Evolutionary conservation across 106 monocot genomes (phyloP), one percentile per base, ranked within the genome.

Genomic region (Allium sativum): DNA sequence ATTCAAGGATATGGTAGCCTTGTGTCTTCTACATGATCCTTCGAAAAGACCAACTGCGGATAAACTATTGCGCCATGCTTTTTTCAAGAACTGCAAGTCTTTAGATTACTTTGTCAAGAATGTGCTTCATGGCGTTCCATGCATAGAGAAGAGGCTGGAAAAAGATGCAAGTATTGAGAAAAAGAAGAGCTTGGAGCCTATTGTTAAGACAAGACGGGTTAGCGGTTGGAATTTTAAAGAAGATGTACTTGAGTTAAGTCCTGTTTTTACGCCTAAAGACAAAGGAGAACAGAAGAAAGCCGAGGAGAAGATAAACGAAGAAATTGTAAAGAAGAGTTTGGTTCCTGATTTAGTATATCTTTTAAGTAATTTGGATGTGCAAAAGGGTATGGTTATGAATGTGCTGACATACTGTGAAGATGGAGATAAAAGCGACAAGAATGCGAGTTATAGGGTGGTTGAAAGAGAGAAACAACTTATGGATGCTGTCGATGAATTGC

Each of bases 1-100:
- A 7, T 89, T 89, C 68, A 89, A 78, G 67, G 89, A 89, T 13
- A 82, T 89, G 89, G 81, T 89, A 15, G 66, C 78, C 3, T 44
- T 70, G 9, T 89, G 89, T 61, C 80, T 82, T 13, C 59, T 74
- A 8, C 81, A 79, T 15, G 89, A 84, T 62, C 84, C 89, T 21
- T 72, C 89, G 10, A 81, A 72, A 67, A 43, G 89, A 42, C 89
- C 89, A 7, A 74, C 89, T 2, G 81, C 84, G 7, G 89, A 84
- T 14, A 89, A 84, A 71, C 84, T 89, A 8, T 75, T 84, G 43
- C 66, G 79, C 18, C 89, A 89, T 21, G 76, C 84, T n/a, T 89
- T 89, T 78, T 89, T 84, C 81, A 81, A 77, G 71, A 73, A 67
- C 56, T 79, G 71, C 67, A 84, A 76, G 67, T 72, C 88, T 16